A percentile compares a stretch with the other conserved stretches of the same genome.
Evolutionary conservation across 192 early-diverging fungal genomes (phyloP).

Genomic region (Entomortierella beljakovae): DNA sequence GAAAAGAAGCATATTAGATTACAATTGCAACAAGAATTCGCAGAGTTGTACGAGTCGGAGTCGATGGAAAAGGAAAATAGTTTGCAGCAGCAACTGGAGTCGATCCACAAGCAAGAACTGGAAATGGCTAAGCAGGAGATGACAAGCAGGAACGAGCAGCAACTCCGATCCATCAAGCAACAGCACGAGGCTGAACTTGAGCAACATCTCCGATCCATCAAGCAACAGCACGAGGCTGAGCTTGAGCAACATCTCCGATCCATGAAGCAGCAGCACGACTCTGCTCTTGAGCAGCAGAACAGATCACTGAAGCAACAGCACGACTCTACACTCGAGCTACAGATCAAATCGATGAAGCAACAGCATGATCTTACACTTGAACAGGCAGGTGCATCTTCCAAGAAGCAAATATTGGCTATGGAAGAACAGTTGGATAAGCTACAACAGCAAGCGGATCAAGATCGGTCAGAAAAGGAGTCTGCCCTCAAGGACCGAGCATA

Average conservation of each 20-base stretch:
- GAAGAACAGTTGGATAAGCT: conserved; percentile 46
- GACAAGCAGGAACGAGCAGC: conserved; percentile 26
- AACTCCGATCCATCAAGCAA: conserved; percentile 22
- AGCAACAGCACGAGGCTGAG: conserved; percentile 4
- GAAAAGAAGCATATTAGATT: conserved; percentile 25
- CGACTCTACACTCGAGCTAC: conserved; percentile 11
- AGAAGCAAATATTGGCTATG: neutral
- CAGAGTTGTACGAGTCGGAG: conserved; percentile 18
- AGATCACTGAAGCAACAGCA: conserved; percentile 5
- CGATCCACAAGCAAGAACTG: conserved; percentile 47
- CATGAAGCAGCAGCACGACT: conserved; percentile 7
- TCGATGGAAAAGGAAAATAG: conserved; percentile 18
- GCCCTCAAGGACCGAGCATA: conserved; percentile 48
- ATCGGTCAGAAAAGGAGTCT: conserved; percentile 37
- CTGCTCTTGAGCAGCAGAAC: conserved; percentile 16
- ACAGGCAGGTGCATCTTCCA: too few species aligned
- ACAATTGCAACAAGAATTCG: conserved; percentile 22
- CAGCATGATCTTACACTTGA: too few species aligned
- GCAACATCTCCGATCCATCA: conserved; percentile 2
- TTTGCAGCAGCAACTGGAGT: conserved; percentile 44
- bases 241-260: conserved; percentile 17
- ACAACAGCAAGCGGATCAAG: conserved; percentile 26
- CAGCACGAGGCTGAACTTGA: conserved; percentile 21
- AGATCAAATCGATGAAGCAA: conserved; percentile 1
- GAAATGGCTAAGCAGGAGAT: conserved; percentile 28